A percentile compares a stretch with the other conserved stretches of the same genome.
These are phyloP conservation scores for Limonium bicolor DNA, from an alignment of 148 eudicot genomes.

Conservation along the genomic window DNA sequence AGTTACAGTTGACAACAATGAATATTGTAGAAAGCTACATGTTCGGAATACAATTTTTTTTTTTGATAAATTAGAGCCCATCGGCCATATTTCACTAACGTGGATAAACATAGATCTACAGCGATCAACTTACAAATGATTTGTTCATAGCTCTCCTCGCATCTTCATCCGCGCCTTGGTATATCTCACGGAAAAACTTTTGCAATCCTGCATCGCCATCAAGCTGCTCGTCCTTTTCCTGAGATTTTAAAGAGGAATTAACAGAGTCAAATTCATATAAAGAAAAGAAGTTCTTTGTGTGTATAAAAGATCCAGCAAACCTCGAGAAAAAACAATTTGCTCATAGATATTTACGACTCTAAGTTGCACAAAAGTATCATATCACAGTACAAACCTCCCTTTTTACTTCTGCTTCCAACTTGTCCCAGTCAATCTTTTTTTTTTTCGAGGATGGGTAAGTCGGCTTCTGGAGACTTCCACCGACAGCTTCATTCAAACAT, in stretches of 20 bases:
- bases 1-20: too few relatives aligned
- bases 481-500: not conserved
- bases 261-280: too few relatives aligned
- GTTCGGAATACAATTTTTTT: too few relatives aligned
- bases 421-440: conserved; percentile 74
- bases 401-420: conserved; percentile 90
- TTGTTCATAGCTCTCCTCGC: conserved; percentile 88
- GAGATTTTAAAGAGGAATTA: conserved; percentile 5
- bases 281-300: too few relatives aligned
- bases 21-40: too few relatives aligned
- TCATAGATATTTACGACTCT: not conserved
- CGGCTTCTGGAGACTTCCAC: conserved; percentile 37
- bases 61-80: too few relatives aligned
- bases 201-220: conserved; percentile 98
- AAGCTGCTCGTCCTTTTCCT: conserved; percentile 95
- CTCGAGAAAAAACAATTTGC: not conserved
- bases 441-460: conserved; percentile 74
- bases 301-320: not conserved
- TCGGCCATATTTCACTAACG: too few relatives aligned
- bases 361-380: not conserved
- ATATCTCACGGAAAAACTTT: conserved; percentile 90
- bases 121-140: conserved; percentile 66
- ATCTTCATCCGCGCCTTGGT: conserved; percentile 85
- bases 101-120: too few relatives aligned
- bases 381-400: conserved; percentile 34